Percentiles rank a stretch among this genome's conserved stretches.
phyloP scores from a whole-genome alignment of 331 rosid genomes.

The Pyracantha coccinea region DNA sequence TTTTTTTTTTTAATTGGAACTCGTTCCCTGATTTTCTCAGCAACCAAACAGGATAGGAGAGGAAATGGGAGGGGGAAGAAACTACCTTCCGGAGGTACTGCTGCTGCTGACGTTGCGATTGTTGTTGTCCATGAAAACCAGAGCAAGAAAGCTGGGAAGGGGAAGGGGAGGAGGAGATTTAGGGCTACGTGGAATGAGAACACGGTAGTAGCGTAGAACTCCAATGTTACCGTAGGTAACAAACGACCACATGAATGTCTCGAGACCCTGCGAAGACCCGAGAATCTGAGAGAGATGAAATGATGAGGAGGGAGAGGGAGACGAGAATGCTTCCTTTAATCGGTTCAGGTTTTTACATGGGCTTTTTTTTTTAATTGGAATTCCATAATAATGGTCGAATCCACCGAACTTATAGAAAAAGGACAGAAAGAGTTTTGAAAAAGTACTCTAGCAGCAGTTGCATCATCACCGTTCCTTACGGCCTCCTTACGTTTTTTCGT shows the following conservation, averaged over 20 bases:
- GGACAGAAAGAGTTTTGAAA: too few relatives aligned
- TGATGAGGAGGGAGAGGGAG: not conserved
- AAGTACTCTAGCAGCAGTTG: too few relatives aligned
- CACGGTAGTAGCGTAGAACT: constrained; percentile 24
- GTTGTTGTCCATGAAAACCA: constrained; percentile 20
- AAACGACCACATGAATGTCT: constrained; percentile 22
- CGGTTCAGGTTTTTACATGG: not conserved
- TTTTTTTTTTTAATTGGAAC: not conserved
- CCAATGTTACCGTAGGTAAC: constrained; percentile 1
- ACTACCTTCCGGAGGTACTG: constrained; percentile 22
- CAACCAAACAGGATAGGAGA: not conserved
- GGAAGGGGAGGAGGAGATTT: not conserved
- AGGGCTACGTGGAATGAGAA: constrained; percentile 24
- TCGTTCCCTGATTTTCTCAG: not conserved
- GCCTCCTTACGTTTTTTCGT: too few relatives aligned
- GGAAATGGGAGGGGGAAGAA: not conserved
- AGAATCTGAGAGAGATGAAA: not conserved
- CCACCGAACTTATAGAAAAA: too few relatives aligned
- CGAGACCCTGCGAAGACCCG: not conserved
- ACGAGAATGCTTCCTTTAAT: too few relatives aligned
- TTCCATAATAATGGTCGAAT: too few relatives aligned
- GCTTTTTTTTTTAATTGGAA: too few relatives aligned
- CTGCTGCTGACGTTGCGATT: not conserved
- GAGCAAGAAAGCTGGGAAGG: not conserved
- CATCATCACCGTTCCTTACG: too few relatives aligned